Percentiles rank a stretch among this genome's conserved stretches.
Evolutionary conservation across 305 asterid species (phyloP).

Genomic region (Plantago coronopus): DNA sequence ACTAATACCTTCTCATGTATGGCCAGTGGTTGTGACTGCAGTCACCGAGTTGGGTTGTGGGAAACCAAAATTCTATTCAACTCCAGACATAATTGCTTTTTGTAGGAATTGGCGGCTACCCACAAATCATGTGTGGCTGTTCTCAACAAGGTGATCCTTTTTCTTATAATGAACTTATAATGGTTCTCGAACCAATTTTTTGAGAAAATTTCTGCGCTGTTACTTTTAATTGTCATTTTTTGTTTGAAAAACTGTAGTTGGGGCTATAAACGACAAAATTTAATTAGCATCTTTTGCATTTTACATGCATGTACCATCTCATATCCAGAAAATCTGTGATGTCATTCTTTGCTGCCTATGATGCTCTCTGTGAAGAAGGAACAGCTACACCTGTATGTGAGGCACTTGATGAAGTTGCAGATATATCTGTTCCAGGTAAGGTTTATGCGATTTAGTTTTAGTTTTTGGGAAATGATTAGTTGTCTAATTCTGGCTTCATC

Average conservation of each 20-base stretch:
- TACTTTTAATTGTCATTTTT: background rate
- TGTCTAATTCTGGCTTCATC: conserved; percentile 2
- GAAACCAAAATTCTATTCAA: conserved; percentile 89
- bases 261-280: conserved; percentile 12
- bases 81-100: conserved; percentile 80
- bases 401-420: conserved; percentile 91
- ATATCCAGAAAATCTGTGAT: conserved; percentile 81
- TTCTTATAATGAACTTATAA: conserved; percentile 13
- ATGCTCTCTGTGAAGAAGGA: conserved; percentile 97
- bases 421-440: conserved; percentile 83
- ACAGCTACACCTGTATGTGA: conserved; percentile 85
- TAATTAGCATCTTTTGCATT: conserved; percentile 17
- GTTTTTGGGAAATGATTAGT: conserved; percentile 17
- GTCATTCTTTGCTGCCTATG: conserved; percentile 90
- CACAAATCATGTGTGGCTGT: conserved; percentile 91
- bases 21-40: conserved; percentile 89
- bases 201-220: background rate
- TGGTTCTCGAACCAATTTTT: background rate
- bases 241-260: conserved; percentile 19
- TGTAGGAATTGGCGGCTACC: conserved; percentile 93
- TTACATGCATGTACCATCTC: conserved; percentile 15
- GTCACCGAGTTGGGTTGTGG: conserved; percentile 87
- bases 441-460: conserved; percentile 21
- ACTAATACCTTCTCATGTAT: conserved; percentile 28
- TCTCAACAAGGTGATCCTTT: conserved; percentile 75